phyloP scores from a whole-genome alignment of 2,329 filamentous ascomycete species.

The Diaporthe helianthi region DNA sequence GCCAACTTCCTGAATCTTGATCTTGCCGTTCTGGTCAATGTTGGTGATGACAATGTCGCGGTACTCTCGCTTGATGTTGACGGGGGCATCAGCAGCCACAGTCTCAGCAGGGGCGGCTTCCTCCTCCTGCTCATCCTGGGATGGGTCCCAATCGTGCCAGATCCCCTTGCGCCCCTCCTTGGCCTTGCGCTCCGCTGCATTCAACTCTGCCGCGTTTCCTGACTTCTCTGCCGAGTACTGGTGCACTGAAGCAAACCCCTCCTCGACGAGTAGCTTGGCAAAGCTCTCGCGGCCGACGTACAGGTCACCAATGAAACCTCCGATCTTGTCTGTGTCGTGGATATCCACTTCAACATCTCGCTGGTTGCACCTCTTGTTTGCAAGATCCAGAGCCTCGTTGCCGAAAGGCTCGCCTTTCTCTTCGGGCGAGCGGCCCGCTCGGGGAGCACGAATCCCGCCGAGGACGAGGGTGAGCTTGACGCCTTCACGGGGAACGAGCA shows the following conservation, averaged over 20 bases:
- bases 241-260: conserved; percentile 91
- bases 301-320: conserved; percentile 94
- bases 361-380: conserved; percentile 87
- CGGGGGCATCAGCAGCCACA: conserved; percentile 59
- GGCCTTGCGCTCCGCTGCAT: conserved; percentile 85
- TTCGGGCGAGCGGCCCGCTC: conserved; percentile 75
- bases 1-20: conserved; percentile 93
- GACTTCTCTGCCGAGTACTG: conserved; percentile 96
- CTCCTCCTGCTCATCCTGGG: conserved; percentile 74
- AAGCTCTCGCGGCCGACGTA: conserved; percentile 97
- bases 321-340: conserved; percentile 92
- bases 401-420: conserved; percentile 93
- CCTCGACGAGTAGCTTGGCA: conserved; percentile 89
- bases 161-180: conserved; percentile 88
- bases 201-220: conserved; percentile 85
- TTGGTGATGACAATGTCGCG: conserved; percentile 93
- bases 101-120: conserved; percentile 59
- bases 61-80: conserved; percentile 82
- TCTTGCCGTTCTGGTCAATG: conserved; percentile 78
- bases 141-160: conserved; percentile 95
- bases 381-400: conserved; percentile 91
- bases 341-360: conserved; percentile 96
- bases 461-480: conserved; percentile 95
- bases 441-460: conserved; percentile 88
- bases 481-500: conserved; percentile 90